Conservation (phyloP, 441 rosid species). For the Manihot esculenta region DNA sequence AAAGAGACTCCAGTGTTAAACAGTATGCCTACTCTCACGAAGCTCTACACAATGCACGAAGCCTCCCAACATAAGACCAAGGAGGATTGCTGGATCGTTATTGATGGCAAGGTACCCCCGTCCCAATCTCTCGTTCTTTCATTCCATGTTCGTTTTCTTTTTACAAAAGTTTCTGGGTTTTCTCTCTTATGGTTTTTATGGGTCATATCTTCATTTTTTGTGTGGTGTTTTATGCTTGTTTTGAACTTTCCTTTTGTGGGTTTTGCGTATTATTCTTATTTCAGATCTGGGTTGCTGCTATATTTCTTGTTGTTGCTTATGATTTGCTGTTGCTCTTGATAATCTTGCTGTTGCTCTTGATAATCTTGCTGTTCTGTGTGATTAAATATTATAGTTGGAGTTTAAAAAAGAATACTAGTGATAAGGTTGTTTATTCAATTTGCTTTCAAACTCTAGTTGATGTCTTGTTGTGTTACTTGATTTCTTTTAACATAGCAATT, state of each 20-base stretch:
- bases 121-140: too few relatives aligned
- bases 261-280: background rate
- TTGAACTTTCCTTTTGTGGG: background rate
- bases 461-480: background rate
- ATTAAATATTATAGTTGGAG: too few relatives aligned
- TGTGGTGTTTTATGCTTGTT: background rate
- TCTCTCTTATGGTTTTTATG: background rate
- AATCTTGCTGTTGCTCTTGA: background rate
- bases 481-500: background rate
- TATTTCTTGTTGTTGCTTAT: background rate
- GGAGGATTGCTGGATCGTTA: slow-evolving; percentile 89
- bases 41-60: slow-evolving; percentile 71
- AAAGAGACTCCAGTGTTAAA: background rate
- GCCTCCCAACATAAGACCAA: slow-evolving; percentile 63
- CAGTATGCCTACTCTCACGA: slow-evolving; percentile 73
- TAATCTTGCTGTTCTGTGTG: background rate
- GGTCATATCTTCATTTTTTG: background rate
- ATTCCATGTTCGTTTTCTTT: background rate
- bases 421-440: background rate
- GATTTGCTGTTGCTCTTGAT: background rate
- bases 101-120: slow-evolving; percentile 60
- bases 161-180: background rate
- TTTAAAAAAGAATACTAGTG: too few relatives aligned
- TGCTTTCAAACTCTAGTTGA: background rate
- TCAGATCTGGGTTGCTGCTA: slow-evolving; percentile 1